Percentiles rank a stretch among this genome's conserved stretches.
Conservation (phyloP, 179 eudicot genomes). For the Gypsophila paniculata region DNA sequence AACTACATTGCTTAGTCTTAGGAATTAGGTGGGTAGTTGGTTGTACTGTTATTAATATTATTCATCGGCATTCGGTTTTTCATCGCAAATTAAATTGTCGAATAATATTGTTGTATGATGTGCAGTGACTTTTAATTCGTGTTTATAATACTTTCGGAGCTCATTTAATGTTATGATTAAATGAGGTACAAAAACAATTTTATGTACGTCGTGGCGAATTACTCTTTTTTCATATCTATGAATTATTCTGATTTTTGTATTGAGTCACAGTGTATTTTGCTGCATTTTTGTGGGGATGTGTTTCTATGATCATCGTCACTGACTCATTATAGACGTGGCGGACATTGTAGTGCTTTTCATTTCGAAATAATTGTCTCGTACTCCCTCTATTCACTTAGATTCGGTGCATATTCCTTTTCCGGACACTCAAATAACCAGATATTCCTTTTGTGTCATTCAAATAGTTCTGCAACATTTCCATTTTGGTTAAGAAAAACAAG, state of each 20-base stretch:
- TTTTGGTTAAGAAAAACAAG: too few relatives aligned
- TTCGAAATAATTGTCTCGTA: not conserved
- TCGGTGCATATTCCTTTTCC: too few relatives aligned
- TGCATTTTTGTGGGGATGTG: not conserved
- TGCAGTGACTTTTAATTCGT: too few relatives aligned
- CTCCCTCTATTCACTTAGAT: too few relatives aligned
- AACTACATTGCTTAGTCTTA: slow-evolving; percentile 30
- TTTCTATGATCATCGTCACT: slow-evolving; percentile 10
- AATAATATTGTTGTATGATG: too few relatives aligned
- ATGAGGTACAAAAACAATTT: too few relatives aligned
- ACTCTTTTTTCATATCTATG: not conserved
- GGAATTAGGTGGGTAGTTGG: not conserved
- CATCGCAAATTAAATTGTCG: too few relatives aligned
- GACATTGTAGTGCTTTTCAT: not conserved
- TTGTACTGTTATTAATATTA: not conserved
- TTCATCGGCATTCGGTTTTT: not conserved
- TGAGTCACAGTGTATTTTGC: not conserved
- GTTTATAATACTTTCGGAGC: too few relatives aligned
- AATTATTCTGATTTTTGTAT: not conserved
- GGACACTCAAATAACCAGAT: too few relatives aligned
- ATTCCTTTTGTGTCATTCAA: too few relatives aligned
- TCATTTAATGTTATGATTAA: not conserved
- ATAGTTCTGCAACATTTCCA: too few relatives aligned
- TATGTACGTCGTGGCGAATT: too few relatives aligned
- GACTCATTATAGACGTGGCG: not conserved